Evolutionary conservation across 306 rosid species (phyloP), one percentile per base, ranked within the genome.

Genomic region (Castanea sativa): DNA sequence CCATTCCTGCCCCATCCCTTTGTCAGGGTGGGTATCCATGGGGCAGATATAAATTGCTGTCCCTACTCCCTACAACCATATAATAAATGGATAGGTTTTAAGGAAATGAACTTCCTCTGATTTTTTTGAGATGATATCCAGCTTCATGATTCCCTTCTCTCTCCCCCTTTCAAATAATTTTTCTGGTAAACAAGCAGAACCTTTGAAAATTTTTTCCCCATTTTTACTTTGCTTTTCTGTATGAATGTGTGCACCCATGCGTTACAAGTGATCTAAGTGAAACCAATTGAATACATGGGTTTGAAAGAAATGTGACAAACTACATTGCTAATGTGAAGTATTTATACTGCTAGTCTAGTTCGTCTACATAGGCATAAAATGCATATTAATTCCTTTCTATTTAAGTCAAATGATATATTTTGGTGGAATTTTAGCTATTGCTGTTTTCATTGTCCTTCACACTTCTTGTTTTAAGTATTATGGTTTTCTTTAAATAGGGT

Each of bases 401-500:
- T 61, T 25, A 23, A 27, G 15, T 32, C 27, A 6, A 32, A 35
- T 18, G n/a, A 67, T 18, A 23, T 32, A 67, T n/a, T 35, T 67
- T 35, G 23, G 72, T 67, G 35, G 20, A 67, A 16, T 67, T 68
- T 14, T 3, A 33, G 72, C 53, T 4, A 25, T 18, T 68, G 27
- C 35, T 33, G 2, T 33, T 9, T 33, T 38, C 27, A 15, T 74
- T 65, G 57, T 33, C 55, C 52, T 38, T 64, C 69, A 5, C 69
- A 56, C 52, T 57, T 59, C 20, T n/a, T 2, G 12, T 32, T 45
- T 45, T 16, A 14, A 41, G 49, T 19, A 60, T 49, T 45, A 12
- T 29, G 38, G 61, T 73, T 88, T 71, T 76, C 76, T 83, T 81
- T 52, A 55, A 77, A 79, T 78, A 95, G 99, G 99, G 99, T 73